Base-by-base conservation (phyloP, 805 yeast genomes). In the Kodamaea hsintzibuensis region DNA sequence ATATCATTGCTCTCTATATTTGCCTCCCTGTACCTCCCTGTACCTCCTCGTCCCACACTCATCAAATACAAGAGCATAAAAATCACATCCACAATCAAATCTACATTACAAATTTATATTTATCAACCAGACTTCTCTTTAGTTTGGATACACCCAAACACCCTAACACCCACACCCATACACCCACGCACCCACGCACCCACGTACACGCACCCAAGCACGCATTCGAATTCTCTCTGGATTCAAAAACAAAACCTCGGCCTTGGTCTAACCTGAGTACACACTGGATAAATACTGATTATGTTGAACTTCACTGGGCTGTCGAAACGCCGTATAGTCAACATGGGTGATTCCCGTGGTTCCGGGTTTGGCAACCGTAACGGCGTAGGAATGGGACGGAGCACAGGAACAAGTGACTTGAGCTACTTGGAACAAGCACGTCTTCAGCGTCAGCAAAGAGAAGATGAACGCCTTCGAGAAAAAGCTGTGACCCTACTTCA, bases 261-360 rank as follows among this genome's bases (percentile, higher is more conserved):
- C 14, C 42, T 14, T 37, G 9, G 19, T 38, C 17, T 7, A 7
- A 17, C 42, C 14, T 38, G 19, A 37, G n/a, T 13, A 37, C 17
- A 13, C n/a, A 17, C 9, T 38, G 6, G 19, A 38, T 38, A 12
- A n/a, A 18, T 39, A 25, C 27, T 18, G 18, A 42, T 42, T n/a
- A 76, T 76, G 80, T 52, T 76, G 42, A 84, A 85, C 71, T 89
- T 89, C 71, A 80, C 84, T 9, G 96, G 96, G 4, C 85, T 82
- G 59, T 74, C 83, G 16, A 79, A 83, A 57, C 74, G 83, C 51
- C 73, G 88, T 38, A 81, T 80, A 51, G 82, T 88, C 57, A 88
- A 93, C 73, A 77, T 83, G 60, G 80, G 93, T 63, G 72, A 86
- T 66, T 58, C 77, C 27, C 42, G 46, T 60, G 57, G 67, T 9